These are phyloP conservation scores for Calonectria honghensis DNA, from an alignment of 2,329 filamentous ascomycete species.

Conservation along the genomic window DNA sequence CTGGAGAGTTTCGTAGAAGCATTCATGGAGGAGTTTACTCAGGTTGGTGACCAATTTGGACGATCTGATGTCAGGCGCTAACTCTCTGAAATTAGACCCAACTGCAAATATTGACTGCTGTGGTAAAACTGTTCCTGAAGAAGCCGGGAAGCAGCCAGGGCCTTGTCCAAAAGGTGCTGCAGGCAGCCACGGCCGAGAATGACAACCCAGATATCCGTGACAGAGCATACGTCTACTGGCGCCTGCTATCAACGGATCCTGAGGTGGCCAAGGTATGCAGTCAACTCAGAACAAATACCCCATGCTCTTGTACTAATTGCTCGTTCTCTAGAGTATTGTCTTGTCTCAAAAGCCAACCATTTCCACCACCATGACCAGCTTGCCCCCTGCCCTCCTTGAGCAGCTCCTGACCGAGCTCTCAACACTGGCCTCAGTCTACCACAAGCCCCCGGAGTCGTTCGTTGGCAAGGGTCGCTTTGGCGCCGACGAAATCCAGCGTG, in stretches of 20 bases:
- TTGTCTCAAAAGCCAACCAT: slow-evolving; percentile 97
- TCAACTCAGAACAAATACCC: neutral
- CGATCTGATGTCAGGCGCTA: neutral
- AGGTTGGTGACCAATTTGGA: slow-evolving; percentile 72
- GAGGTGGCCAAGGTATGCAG: slow-evolving; percentile 86
- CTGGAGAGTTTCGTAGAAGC: slow-evolving; percentile 92
- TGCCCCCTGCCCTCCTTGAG: slow-evolving; percentile 89
- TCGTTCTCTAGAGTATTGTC: slow-evolving; percentile 80
- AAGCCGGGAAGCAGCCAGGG: slow-evolving; percentile 94
- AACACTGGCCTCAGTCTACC: slow-evolving; percentile 96
- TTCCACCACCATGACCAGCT: slow-evolving; percentile 92
- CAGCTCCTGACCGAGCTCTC: slow-evolving; percentile 94
- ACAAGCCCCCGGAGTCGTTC: slow-evolving; percentile 99
- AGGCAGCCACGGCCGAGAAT: slow-evolving; percentile 93
- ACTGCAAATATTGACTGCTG: slow-evolving; percentile 95
- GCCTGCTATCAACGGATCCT: slow-evolving; percentile 92
- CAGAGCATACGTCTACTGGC: slow-evolving; percentile 98
- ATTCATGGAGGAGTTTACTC: slow-evolving; percentile 97
- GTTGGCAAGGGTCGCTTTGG: slow-evolving; percentile 96
- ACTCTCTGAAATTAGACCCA: slow-evolving; percentile 79
- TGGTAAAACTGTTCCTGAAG: slow-evolving; percentile 98
- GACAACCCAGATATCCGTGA: slow-evolving; percentile 99
- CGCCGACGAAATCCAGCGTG: slow-evolving; percentile 94
- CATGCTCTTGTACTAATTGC: slow-evolving; percentile 28
- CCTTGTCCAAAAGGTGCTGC: slow-evolving; percentile 94